Base-by-base conservation (phyloP, 2,329 filamentous ascomycete genomes). In the Falciphora oryzae region DNA sequence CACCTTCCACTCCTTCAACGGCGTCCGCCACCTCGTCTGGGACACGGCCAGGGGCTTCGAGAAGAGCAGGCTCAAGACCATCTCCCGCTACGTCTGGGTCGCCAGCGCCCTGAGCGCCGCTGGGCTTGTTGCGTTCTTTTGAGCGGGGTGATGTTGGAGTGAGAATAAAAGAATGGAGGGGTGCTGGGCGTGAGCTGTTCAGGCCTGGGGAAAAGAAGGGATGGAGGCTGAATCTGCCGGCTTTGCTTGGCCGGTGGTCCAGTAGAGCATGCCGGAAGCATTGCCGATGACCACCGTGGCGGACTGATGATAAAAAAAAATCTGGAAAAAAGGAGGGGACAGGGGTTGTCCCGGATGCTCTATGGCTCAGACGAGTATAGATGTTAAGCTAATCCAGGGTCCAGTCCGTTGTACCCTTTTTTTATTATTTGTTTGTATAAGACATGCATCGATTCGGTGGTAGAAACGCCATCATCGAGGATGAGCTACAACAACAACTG, bases 1-100 rank as follows among this genome's bases (percentile, higher is more conserved):
- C 65, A 75, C 79, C 64, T 87, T 81, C 77, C 85, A 87, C 78
- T 73, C 76, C 67, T 69, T 84, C 74, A 85, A 83, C 75, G 85
- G 85, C 66, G 70, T 81, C 64, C 79, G 83, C 70, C 85, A 87
- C 68, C 74, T 87, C 58, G 70, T 78, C 60, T 85, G 81, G 73
- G 85, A 87, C 67, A 64, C 81, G 10, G 80, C 78, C 58, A 73
- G 77, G 68, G 84, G 83, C 38, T 86, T 84, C 71, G 70, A 76
- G 66, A 82, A 81, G 78, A 63, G 74, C 1, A 73, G 76, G 22
- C 81, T 86, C 67, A 70, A 76, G 69, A 75, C 74, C 68, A 76
- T 76, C 44, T 81, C 83, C 69, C 79, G 76, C 72, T 74, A 75
- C 35, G 75, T 86, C 65, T 84, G 83, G 80, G 76, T 74, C 10